Evolutionary conservation across 257 asterid species (phyloP).

Genomic region (Solanum rostratum): DNA sequence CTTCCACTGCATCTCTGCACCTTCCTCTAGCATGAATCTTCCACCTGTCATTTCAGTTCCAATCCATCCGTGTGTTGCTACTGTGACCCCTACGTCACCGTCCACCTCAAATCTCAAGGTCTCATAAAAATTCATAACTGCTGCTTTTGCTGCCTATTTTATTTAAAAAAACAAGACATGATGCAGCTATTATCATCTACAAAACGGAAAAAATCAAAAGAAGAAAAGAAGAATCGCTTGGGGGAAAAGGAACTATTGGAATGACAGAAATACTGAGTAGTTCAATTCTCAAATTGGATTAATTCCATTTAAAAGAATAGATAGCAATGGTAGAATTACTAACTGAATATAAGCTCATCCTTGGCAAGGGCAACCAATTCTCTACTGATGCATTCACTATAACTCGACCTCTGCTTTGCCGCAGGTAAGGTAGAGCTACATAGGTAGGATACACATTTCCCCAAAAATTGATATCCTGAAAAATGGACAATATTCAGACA

Average conservation of each 20-base stretch:
- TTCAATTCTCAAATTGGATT: neutral
- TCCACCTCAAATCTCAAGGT: slow-evolving; percentile 71
- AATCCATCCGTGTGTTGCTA: slow-evolving; percentile 88
- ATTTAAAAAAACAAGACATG: neutral
- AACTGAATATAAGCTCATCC: slow-evolving; percentile 91
- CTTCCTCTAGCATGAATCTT: slow-evolving; percentile 79
- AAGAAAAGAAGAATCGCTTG: neutral
- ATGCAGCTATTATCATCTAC: neutral
- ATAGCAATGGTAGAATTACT: slow-evolving; percentile 6
- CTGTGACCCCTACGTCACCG: slow-evolving; percentile 66
- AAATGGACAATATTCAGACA: neutral
- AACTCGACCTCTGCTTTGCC: slow-evolving; percentile 58
- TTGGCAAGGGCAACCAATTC: slow-evolving; percentile 85
- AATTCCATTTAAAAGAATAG: neutral
- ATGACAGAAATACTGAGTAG: neutral
- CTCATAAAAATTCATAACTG: slow-evolving; percentile 71
- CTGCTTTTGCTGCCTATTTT: slow-evolving; percentile 77
- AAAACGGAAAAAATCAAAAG: neutral
- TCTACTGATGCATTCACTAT: slow-evolving; percentile 84
- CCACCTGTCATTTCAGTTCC: slow-evolving; percentile 75
- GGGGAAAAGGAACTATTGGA: neutral
- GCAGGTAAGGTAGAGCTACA: slow-evolving; percentile 73
- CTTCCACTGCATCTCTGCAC: slow-evolving; percentile 96
- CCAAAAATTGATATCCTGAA: slow-evolving; percentile 91
- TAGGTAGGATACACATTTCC: slow-evolving; percentile 91